Evolutionary conservation across 495 filamentous ascomycete species (phyloP).

Genomic region (Bacidia rubella): DNA sequence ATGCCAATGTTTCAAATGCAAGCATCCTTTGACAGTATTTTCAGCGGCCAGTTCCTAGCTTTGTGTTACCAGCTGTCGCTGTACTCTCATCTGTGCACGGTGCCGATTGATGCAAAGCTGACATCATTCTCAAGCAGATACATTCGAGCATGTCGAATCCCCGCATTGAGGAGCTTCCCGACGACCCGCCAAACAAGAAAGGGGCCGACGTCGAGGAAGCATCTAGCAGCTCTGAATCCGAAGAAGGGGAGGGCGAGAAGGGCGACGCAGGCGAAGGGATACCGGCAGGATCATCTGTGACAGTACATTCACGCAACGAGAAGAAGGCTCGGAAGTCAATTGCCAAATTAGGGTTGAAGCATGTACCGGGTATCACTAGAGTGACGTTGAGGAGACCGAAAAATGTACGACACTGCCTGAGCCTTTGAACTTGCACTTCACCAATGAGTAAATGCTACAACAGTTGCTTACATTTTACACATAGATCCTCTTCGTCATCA

Average conservation of each 20-base stretch:
- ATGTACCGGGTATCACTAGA: slow-evolving; percentile 91
- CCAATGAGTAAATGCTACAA: not conserved
- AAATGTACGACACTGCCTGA: slow-evolving; percentile 55
- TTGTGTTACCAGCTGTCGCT: too few species aligned
- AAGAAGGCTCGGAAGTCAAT: slow-evolving; percentile 99
- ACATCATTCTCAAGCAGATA: too few species aligned
- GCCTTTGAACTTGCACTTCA: not conserved
- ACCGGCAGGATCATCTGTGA: slow-evolving; percentile 72
- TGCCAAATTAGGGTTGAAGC: slow-evolving; percentile 92
- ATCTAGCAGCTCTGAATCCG: slow-evolving; percentile 64
- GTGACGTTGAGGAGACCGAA: slow-evolving; percentile 96
- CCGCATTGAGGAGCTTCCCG: slow-evolving; percentile 91
- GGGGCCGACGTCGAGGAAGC: slow-evolving; percentile 61
- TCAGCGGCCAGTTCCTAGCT: too few species aligned
- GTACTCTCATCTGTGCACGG: too few species aligned
- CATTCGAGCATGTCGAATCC: slow-evolving; percentile 89
- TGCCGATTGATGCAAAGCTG: too few species aligned
- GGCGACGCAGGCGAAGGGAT: slow-evolving; percentile 46
- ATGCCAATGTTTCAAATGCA: too few species aligned
- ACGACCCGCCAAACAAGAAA: slow-evolving; percentile 70
- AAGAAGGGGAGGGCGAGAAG: slow-evolving; percentile 49
- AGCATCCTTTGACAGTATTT: too few species aligned
- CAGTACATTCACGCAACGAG: slow-evolving; percentile 95
- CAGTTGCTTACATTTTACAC: not conserved
- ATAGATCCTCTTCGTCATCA: slow-evolving; percentile 98